A percentile compares a stretch with the other conserved stretches of the same genome.
Evolutionary conservation across 1,284 basidiomycete genomes (phyloP).

Genomic region (Coniferiporia weirii): DNA sequence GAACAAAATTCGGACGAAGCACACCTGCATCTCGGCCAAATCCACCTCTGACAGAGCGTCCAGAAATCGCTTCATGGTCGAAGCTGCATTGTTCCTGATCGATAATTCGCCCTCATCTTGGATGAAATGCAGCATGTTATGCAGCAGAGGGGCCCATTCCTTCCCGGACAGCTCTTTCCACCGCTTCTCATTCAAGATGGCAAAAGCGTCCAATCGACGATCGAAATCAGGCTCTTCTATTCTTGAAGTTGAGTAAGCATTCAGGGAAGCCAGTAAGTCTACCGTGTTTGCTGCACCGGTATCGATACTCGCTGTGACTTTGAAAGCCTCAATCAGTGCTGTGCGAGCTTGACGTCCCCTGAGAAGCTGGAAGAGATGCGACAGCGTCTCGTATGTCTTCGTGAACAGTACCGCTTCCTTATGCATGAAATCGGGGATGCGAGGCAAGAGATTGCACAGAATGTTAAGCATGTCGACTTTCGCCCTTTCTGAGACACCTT

Average conservation of each 20-base stretch:
- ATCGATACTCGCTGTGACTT: constrained; percentile 51
- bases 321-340: constrained; percentile 64
- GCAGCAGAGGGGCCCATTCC: constrained; percentile 83
- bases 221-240: constrained; percentile 95
- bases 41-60: constrained; percentile 43
- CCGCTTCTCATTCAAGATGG: constrained; percentile 62
- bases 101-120: constrained; percentile 89
- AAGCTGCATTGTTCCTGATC: constrained; percentile 80
- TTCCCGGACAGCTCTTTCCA: constrained; percentile 44
- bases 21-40: constrained; percentile 41
- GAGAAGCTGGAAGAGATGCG: constrained; percentile 73
- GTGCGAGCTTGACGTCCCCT: constrained; percentile 65
- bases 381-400: constrained; percentile 63
- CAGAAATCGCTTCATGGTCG: constrained; percentile 75
- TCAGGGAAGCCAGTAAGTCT: constrained; percentile 65
- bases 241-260: constrained; percentile 79
- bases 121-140: constrained; percentile 83
- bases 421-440: constrained; percentile 64
- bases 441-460: constrained; percentile 66
- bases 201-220: constrained; percentile 75
- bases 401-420: constrained; percentile 43
- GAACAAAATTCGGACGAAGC: constrained; percentile 67
- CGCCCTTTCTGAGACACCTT: constrained; percentile 78
- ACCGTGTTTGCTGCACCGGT: constrained; percentile 44
- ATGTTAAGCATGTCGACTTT: constrained; percentile 85